Evolutionary conservation across 2,329 filamentous ascomycete genomes (phyloP), one percentile per base, ranked within the genome.

Genomic region (Aplosporella prunicola): DNA sequence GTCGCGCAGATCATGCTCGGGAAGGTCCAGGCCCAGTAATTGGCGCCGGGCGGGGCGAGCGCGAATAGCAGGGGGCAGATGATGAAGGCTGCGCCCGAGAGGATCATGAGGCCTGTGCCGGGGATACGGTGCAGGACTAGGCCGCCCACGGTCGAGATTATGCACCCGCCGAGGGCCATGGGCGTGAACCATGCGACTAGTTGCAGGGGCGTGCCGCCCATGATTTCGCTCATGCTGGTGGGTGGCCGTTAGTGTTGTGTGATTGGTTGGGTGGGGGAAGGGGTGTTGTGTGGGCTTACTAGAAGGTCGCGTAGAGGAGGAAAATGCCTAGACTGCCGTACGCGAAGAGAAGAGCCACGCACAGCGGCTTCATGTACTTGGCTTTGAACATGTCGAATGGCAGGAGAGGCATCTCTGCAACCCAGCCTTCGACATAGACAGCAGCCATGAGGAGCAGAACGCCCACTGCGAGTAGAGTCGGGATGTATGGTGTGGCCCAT

Each of bases 11-110:
- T 55, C 77, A 81, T 81, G 37, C 74, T 63, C 0, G 82, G 79
- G 50, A 88, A 85, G 15, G 84, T 68, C 50, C 73, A 87, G 0
- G 78, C 72, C 83, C 82, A 89, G 64, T 82, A 81, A 29, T 63
- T 70, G 0, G 65, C 68, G 2, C 65, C 60, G 2, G 61, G 52
- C 0, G 80, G 80, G 13, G 78, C 68, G 9, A 82, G 49, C 6
- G 80, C 78, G 44, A 83, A 80, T 2, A 85, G 64, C 0, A 84
- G 56, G 0, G 67, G 68, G 2, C 70, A 67, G 4, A 74, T 53
- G 3, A 83, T 51, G 47, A 72, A 79, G 2, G 76, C 78, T 1
- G 72, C 45, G 3, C 69, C 69, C 1, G 79, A 78, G 22, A 83
- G 66, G 34, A 78, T 52, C 44, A 84, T 66, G 8, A 86, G 61